Evolutionary conservation across 441 rosid species (phyloP).

Genomic region (Euphorbia schlechtendalii): DNA sequence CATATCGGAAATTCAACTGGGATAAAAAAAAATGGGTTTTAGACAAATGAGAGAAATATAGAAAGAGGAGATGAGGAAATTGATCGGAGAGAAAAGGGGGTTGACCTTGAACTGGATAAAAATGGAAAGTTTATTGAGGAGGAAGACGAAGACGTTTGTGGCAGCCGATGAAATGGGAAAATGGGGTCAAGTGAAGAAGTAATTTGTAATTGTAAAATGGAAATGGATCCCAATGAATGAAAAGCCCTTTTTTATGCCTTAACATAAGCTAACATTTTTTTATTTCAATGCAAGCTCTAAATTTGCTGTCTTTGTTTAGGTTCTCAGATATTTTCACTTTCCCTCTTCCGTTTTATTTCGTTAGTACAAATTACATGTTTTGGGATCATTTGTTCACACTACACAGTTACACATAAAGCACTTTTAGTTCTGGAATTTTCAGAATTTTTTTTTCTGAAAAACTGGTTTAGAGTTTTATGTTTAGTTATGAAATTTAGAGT

Average conservation of each 20-base stretch:
- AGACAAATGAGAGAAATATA: neutral
- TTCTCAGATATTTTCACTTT: too few relatives aligned
- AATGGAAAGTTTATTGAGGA: conserved; percentile 1
- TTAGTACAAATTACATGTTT: too few relatives aligned
- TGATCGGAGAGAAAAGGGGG: conserved; percentile 1
- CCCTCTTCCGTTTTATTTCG: too few relatives aligned
- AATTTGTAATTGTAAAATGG: neutral
- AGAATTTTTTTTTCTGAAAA: too few relatives aligned
- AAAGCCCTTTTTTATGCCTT: conserved; percentile 16
- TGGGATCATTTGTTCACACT: too few relatives aligned
- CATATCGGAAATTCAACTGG: conserved; percentile 13
- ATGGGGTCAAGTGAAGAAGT: neutral
- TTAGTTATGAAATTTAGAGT: too few relatives aligned
- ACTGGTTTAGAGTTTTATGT: too few relatives aligned
- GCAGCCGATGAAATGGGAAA: neutral
- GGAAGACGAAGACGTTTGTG: neutral
- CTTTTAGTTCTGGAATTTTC: too few relatives aligned
- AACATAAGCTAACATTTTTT: neutral
- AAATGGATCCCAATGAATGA: conserved; percentile 24
- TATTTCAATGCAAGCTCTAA: neutral
- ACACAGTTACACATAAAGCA: too few relatives aligned
- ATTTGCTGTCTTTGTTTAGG: neutral
- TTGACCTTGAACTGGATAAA: conserved; percentile 3
- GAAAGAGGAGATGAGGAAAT: neutral
- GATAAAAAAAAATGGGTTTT: conserved; percentile 1